These are phyloP conservation scores for Gryganskiella cystojenkinii DNA, from an alignment of 192 early-diverging fungal genomes.

Conservation along the genomic window DNA sequence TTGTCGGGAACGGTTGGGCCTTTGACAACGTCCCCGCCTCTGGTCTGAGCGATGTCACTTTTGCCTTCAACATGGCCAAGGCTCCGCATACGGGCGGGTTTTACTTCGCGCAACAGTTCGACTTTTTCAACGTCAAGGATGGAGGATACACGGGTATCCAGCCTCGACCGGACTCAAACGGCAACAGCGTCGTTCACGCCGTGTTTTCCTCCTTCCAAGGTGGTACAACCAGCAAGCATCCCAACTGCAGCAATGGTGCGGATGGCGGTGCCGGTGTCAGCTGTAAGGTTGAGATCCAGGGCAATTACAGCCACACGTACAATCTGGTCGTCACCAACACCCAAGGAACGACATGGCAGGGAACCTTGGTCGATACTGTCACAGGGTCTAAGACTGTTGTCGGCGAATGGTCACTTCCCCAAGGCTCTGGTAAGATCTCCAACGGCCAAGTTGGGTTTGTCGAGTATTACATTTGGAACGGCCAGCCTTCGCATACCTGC, in stretches of 20 bases:
- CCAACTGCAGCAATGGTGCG: slow-evolving; percentile 1
- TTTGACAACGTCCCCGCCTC: not conserved
- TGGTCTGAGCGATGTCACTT: slow-evolving; percentile 2
- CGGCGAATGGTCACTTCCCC: slow-evolving; percentile 4
- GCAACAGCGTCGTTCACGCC: not conserved
- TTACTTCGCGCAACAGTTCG: slow-evolving; percentile 8
- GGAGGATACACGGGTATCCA: slow-evolving; percentile 8
- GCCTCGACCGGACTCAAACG: not conserved
- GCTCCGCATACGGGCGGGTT: not conserved
- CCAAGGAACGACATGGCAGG: not conserved
- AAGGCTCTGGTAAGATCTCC: not conserved
- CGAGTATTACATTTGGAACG: slow-evolving; percentile 1
- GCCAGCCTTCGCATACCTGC: not conserved
- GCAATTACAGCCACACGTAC: slow-evolving; percentile 1
- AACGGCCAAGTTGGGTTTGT: slow-evolving; percentile 1
- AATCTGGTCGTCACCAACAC: not conserved
- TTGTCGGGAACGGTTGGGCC: not conserved
- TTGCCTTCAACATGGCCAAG: slow-evolving; percentile 7
- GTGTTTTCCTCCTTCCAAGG: slow-evolving; percentile 3
- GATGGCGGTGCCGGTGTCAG: slow-evolving; percentile 2
- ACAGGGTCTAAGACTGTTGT: not conserved
- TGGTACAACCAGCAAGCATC: not conserved
- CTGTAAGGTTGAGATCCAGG: not conserved
- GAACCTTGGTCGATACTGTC: slow-evolving; percentile 1
- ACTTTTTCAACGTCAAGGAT: not conserved